A percentile compares a stretch with the other conserved stretches of the same genome.
phyloP scores from a whole-genome alignment of 2,329 filamentous ascomycete species.

The Neopestalotiopsis rosae region DNA sequence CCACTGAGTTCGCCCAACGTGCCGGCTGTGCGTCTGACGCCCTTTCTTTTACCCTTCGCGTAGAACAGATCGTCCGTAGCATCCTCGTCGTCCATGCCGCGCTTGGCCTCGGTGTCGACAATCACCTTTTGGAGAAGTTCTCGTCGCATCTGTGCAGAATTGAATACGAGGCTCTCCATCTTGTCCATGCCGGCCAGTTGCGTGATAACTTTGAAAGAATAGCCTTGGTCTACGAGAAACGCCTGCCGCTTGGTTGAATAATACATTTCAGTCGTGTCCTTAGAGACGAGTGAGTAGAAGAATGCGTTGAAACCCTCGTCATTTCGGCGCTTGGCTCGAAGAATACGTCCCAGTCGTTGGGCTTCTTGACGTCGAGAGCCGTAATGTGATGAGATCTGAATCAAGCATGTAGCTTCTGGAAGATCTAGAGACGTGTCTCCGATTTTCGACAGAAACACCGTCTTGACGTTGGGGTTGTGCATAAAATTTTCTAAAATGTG shows the following conservation, averaged over 20 bases:
- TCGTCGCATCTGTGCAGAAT: slow-evolving; percentile 77
- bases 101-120: slow-evolving; percentile 79
- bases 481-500: slow-evolving; percentile 93
- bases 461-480: slow-evolving; percentile 87
- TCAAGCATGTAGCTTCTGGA: slow-evolving; percentile 93
- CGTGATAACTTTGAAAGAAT: slow-evolving; percentile 98
- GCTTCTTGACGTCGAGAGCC: slow-evolving; percentile 96
- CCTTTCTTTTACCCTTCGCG: slow-evolving; percentile 51
- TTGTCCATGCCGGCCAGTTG: slow-evolving; percentile 90
- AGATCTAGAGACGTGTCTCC: slow-evolving; percentile 98
- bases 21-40: slow-evolving; percentile 79
- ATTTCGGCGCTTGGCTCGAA: slow-evolving; percentile 92
- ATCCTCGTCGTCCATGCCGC: slow-evolving; percentile 67
- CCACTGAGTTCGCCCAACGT: slow-evolving; percentile 86
- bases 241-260: slow-evolving; percentile 97
- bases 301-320: slow-evolving; percentile 99
- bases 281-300: slow-evolving; percentile 96
- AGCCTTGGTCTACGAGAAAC: slow-evolving; percentile 96
- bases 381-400: slow-evolving; percentile 97
- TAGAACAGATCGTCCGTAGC: slow-evolving; percentile 54
- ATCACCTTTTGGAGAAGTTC: slow-evolving; percentile 90
- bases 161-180: slow-evolving; percentile 80
- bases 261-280: slow-evolving; percentile 97
- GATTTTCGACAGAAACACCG: slow-evolving; percentile 95
- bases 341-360: slow-evolving; percentile 88